These are phyloP conservation scores for Candida cerambycidarum DNA, from an alignment of 805 yeast genomes.

Conservation along the genomic window DNA sequence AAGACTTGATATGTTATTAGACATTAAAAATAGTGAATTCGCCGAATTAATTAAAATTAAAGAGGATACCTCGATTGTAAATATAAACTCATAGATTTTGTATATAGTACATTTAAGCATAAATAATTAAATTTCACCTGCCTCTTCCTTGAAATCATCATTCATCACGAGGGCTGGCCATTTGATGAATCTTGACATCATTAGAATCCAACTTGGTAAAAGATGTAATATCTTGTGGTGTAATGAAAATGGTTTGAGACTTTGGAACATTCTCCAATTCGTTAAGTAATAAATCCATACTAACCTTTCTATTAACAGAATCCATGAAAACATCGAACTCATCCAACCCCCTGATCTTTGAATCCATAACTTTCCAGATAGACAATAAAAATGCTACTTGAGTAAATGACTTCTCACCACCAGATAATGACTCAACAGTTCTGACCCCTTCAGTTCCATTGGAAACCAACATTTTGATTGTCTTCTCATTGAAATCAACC, in stretches of 20 bases:
- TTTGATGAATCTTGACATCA: slow-evolving; percentile 63
- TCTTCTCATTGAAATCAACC: slow-evolving; percentile 55
- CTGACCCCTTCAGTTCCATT: slow-evolving; percentile 58
- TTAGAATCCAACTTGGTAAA: slow-evolving; percentile 56
- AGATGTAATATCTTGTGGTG: slow-evolving; percentile 87
- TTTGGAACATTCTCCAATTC: slow-evolving; percentile 63
- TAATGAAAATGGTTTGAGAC: slow-evolving; percentile 87
- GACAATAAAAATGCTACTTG: slow-evolving; percentile 86
- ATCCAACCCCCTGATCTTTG: slow-evolving; percentile 85
- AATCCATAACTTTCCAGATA: slow-evolving; percentile 91
- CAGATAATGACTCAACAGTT: slow-evolving; percentile 81
- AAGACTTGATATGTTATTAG: slow-evolving; percentile 6
- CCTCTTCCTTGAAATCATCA: no score
- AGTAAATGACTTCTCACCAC: slow-evolving; percentile 95
- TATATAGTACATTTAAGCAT: background rate
- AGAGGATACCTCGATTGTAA: no score
- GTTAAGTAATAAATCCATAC: slow-evolving; percentile 69
- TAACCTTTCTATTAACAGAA: slow-evolving; percentile 78
- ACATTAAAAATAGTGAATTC: slow-evolving; percentile 2
- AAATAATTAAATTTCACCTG: no score
- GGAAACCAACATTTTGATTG: slow-evolving; percentile 58
- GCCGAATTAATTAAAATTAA: slow-evolving; percentile 2
- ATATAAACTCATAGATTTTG: background rate
- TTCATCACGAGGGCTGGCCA: slow-evolving; percentile 39
- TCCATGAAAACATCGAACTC: slow-evolving; percentile 99